These are phyloP conservation scores for Gardenia jasminoides DNA, from an alignment of 257 asterid genomes.

Conservation along the genomic window DNA sequence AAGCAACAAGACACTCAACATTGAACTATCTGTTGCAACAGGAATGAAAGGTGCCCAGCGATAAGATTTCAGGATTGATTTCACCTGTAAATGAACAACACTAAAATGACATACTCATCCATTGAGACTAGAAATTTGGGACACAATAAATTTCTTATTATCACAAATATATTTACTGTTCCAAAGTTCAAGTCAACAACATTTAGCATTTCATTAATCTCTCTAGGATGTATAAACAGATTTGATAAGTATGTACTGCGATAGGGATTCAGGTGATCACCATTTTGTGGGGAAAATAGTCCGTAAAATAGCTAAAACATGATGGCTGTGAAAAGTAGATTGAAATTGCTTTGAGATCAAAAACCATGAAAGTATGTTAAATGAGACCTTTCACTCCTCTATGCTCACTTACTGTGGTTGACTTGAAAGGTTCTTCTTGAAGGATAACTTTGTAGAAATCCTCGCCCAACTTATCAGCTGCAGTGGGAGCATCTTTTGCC, in stretches of 20 bases:
- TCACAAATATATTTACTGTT: background rate
- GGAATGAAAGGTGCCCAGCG: slow-evolving; percentile 89
- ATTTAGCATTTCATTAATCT: background rate
- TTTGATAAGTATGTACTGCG: background rate
- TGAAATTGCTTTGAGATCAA: background rate
- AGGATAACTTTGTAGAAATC: slow-evolving; percentile 87
- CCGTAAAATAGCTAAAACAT: background rate
- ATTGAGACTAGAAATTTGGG: background rate
- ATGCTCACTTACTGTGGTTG: slow-evolving; percentile 52
- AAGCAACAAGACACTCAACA: slow-evolving; percentile 69
- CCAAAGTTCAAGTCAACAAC: background rate
- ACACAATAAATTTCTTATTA: background rate
- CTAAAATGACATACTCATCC: background rate
- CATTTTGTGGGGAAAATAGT: background rate
- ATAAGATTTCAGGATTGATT: slow-evolving; percentile 67
- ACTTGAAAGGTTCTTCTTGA: slow-evolving; percentile 89
- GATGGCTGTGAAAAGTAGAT: background rate
- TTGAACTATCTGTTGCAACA: slow-evolving; percentile 58
- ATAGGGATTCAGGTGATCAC: background rate
- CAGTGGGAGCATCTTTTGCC: slow-evolving; percentile 62
- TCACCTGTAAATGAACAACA: slow-evolving; percentile 44
- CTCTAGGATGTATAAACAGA: background rate
- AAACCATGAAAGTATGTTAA: background rate
- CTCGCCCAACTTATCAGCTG: slow-evolving; percentile 67
- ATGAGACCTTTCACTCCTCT: background rate